A percentile compares a stretch with the other conserved stretches of the same genome.
Conservation (phyloP, 805 yeast species). For the Kregervanrija pseudodelftensis region DNA sequence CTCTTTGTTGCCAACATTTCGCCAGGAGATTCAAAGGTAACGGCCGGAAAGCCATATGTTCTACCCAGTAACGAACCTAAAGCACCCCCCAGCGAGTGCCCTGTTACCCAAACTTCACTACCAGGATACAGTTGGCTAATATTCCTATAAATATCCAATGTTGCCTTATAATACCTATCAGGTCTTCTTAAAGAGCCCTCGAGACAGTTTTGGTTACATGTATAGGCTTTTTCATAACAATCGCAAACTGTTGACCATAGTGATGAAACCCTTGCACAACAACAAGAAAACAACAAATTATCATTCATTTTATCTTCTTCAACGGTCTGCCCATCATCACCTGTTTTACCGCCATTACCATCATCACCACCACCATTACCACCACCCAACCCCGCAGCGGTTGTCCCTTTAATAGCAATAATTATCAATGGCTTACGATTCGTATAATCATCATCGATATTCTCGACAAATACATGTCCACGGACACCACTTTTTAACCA, state of each 20-base stretch:
- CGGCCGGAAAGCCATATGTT: constrained; percentile 85
- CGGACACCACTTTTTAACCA: constrained; percentile 84
- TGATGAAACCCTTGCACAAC: constrained; percentile 89
- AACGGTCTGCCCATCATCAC: constrained; percentile 55
- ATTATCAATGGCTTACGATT: constrained; percentile 42
- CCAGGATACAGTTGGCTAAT: constrained; percentile 62
- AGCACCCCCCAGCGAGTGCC: constrained; percentile 93
- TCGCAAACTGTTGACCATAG: constrained; percentile 95
- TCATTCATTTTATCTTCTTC: constrained; percentile 80
- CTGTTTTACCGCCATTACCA: constrained; percentile 29
- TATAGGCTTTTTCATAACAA: constrained; percentile 76
- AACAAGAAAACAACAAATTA: constrained; percentile 84
- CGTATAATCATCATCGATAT: constrained; percentile 32
- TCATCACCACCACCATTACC: constrained; percentile 37
- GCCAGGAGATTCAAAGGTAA: constrained; percentile 90
- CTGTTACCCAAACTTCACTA: constrained; percentile 81
- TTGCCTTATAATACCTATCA: constrained; percentile 80
- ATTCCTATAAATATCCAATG: constrained; percentile 65
- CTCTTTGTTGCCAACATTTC: constrained; percentile 78
- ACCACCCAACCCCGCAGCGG: constrained; percentile 63
- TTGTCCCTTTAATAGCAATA: constrained; percentile 83
- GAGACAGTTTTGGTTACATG: constrained; percentile 83
- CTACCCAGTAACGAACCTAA: constrained; percentile 75
- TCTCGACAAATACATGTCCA: constrained; percentile 78
- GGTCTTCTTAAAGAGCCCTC: constrained; percentile 66